A percentile compares a stretch with the other conserved stretches of the same genome.
phyloP scores from a whole-genome alignment of 331 rosid species.

The Dryas integrifolia region DNA sequence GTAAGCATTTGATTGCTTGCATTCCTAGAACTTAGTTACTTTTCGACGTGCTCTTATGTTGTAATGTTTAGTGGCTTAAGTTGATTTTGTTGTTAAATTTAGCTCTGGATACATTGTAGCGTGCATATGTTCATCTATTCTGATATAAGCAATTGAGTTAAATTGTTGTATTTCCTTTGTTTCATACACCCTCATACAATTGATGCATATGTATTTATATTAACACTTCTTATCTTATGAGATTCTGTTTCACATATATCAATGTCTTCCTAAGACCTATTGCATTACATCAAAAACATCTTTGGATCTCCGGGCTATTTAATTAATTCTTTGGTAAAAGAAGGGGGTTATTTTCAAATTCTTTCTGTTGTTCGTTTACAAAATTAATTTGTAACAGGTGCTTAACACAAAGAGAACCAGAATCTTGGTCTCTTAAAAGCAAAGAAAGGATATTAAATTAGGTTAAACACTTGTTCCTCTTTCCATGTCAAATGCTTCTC shows the following conservation, averaged over 20 bases:
- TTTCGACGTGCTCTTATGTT: background rate
- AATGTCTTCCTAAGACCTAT: background rate
- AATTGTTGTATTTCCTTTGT: background rate
- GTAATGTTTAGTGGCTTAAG: background rate
- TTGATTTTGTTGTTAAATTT: background rate
- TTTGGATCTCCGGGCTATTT: background rate
- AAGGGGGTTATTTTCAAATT: background rate
- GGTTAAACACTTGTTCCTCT: background rate
- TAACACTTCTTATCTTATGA: background rate
- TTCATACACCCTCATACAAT: background rate
- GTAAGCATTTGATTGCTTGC: slow-evolving; percentile 46
- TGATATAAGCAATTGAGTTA: background rate
- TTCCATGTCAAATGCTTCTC: background rate
- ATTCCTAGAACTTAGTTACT: background rate
- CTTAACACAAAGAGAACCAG: background rate
- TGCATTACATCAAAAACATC: background rate
- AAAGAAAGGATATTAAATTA: background rate
- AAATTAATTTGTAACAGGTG: background rate
- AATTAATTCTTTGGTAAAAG: background rate
- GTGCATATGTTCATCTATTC: background rate
- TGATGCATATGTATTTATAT: background rate
- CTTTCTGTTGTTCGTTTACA: background rate
- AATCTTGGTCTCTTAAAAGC: background rate
- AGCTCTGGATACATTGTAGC: background rate
- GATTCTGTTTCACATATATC: background rate